Evolutionary conservation across 2,329 filamentous ascomycete genomes (phyloP).

Genomic region (Colletotrichum brevisporum): DNA sequence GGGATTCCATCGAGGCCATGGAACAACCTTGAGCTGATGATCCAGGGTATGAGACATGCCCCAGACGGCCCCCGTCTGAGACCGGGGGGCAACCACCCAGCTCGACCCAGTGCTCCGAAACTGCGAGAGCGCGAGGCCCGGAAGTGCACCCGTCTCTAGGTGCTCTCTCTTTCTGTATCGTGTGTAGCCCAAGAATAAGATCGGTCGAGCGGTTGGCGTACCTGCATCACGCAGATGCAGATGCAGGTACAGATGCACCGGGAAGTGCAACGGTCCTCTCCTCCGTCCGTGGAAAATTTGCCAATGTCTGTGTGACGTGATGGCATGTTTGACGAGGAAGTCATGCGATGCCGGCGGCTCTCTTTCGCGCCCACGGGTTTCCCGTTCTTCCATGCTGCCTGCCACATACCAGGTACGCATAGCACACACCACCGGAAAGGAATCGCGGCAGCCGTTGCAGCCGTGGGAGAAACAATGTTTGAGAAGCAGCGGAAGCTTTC

Average conservation of each 20-base stretch:
- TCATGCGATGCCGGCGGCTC: conserved; percentile 22
- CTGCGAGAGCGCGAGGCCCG: conserved; percentile 22
- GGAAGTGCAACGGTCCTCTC: conserved; percentile 7
- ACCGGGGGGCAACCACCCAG: conserved; percentile 23
- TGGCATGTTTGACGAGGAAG: conserved; percentile 27
- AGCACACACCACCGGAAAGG: neutral
- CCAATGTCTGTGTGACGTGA: conserved; percentile 33
- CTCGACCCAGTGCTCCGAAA: conserved; percentile 36
- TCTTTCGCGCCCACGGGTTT: neutral
- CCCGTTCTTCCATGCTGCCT: neutral
- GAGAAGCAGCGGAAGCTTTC: conserved; percentile 6
- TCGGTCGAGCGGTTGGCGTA: too few relatives aligned
- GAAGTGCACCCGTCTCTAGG: too few relatives aligned
- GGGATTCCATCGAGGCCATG: conserved; percentile 17
- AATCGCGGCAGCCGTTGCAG: neutral
- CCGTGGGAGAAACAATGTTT: neutral
- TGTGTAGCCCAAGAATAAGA: too few relatives aligned
- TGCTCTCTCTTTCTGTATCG: too few relatives aligned
- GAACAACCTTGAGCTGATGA: conserved; percentile 28
- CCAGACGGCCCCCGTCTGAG: conserved; percentile 49
- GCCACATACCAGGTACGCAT: neutral
- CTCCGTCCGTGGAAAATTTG: neutral
- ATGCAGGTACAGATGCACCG: conserved; percentile 22
- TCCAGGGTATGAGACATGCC: conserved; percentile 46
- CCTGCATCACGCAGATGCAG: neutral